Conservation (phyloP, 768 basidiomycete genomes). For the Mycena maculata region DNA sequence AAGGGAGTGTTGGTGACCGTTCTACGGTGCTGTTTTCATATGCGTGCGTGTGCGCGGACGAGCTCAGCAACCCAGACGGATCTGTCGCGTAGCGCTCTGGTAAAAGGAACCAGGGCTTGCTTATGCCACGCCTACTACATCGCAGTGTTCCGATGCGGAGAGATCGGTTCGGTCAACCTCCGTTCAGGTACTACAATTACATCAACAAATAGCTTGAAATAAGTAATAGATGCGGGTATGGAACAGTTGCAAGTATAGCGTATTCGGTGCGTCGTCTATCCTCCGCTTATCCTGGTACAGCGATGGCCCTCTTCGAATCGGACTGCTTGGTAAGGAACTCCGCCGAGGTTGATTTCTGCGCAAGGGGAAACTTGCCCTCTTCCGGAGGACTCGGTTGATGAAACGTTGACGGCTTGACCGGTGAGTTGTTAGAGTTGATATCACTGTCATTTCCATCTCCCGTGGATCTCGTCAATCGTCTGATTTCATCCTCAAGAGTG, state of each 20-base stretch:
- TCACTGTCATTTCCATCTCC: conserved; percentile 50
- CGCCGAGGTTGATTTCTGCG: conserved; percentile 30
- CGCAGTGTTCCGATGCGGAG: conserved; percentile 21
- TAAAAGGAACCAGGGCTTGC: conserved; percentile 17
- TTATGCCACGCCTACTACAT: conserved; percentile 26
- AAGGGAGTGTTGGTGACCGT: conserved; percentile 43
- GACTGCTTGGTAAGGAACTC: conserved; percentile 6
- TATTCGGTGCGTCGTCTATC: conserved; percentile 14
- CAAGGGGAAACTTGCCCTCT: conserved; percentile 37
- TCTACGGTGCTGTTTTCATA: conserved; percentile 42
- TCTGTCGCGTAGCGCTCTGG: conserved; percentile 23
- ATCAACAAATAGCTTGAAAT: conserved; percentile 18
- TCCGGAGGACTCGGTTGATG: conserved; percentile 18
- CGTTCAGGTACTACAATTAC: conserved; percentile 6
- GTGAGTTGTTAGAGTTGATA: conserved; percentile 29
- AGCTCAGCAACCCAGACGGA: conserved; percentile 27
- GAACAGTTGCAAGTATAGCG: conserved; percentile 18
- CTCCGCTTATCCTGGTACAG: conserved; percentile 26
- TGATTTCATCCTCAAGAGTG: conserved; percentile 10
- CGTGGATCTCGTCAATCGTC: conserved; percentile 20
- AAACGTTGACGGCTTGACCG: conserved; percentile 6
- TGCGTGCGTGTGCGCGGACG: conserved; percentile 26
- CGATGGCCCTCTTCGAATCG: conserved; percentile 13
- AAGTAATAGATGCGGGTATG: conserved; percentile 18
- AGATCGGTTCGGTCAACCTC: conserved; percentile 12